phyloP scores from a whole-genome alignment of 495 filamentous ascomycete species.

The Tuber borchii region DNA sequence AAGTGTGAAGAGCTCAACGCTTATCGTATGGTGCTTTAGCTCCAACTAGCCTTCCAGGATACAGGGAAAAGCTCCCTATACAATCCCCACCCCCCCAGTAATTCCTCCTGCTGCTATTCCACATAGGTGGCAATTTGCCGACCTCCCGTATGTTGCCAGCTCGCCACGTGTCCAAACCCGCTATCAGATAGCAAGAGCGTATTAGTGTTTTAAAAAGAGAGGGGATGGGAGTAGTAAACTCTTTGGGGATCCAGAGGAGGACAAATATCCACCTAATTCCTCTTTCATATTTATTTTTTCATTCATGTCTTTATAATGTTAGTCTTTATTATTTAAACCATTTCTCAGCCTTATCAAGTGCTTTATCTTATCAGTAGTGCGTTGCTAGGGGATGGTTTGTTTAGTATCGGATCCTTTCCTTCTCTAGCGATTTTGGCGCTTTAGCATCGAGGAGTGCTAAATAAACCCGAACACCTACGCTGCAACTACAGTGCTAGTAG shows the following conservation, averaged over 20 bases:
- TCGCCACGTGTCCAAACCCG: no score
- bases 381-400: no score
- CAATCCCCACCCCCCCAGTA: neutral
- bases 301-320: neutral
- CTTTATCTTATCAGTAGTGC: neutral
- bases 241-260: neutral
- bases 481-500: no score
- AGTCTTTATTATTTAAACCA: neutral
- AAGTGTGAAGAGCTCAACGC: neutral
- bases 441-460: no score
- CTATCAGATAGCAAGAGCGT: neutral
- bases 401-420: no score
- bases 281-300: neutral
- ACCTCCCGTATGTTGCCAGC: no score
- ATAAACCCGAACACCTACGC: no score
- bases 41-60: neutral
- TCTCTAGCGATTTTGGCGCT: no score
- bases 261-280: neutral
- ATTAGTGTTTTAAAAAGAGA: neutral
- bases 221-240: neutral
- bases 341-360: neutral
- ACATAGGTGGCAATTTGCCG: neutral
- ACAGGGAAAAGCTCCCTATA: no score
- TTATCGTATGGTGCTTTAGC: neutral
- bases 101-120: neutral